Evolutionary conservation across 257 asterid genomes (phyloP), one percentile per base, ranked within the genome.

Genomic region (Salvia rosmarinus): DNA sequence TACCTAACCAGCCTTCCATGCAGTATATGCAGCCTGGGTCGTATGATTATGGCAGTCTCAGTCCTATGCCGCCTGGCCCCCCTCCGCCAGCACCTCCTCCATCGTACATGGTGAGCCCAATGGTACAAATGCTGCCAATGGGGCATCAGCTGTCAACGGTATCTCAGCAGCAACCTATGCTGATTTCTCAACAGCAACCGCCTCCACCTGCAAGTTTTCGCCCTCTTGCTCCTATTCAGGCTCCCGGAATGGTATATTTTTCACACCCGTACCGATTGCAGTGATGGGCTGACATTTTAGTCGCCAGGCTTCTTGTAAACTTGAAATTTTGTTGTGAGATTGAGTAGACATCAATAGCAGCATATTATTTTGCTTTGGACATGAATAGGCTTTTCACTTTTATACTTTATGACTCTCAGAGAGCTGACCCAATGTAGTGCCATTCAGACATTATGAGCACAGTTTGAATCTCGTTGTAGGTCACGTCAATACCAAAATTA

Each of bases 221-320:
- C 56, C 92, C 90, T 60, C 59, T 83, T 13, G 76, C 82, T 5
- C 89, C 91, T 21, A 50, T 71, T 43, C 95, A 83, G 75, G 80
- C 84, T 7, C 86, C 96, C 39, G 91, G 96, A 43, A 82, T 90
- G 89, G 81, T 85, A 20, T 88, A 88, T 80, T 89, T 81, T 77
- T 70, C 89, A 17, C 80, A 83, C 13, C 90, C 90, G 3, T 83
- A 78, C 73, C 83, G 82, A 46, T 81, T 85, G 21, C 96, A 85
- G 81, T 87, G 78, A 85, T 68, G 32, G 58, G 21, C 49, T 63
- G 44, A n/a, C 52, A 64, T 20, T 25, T 2, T 39, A 37, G 35
- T 28, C 49, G 13, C 8, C 16, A 12, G 37, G 55, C 44, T n/a
- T 21, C 11, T 3, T 42, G 76, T 60, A 68, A 23, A 30, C 65